phyloP scores from a whole-genome alignment of 768 basidiomycete genomes.

The Boletus reticulatus region DNA sequence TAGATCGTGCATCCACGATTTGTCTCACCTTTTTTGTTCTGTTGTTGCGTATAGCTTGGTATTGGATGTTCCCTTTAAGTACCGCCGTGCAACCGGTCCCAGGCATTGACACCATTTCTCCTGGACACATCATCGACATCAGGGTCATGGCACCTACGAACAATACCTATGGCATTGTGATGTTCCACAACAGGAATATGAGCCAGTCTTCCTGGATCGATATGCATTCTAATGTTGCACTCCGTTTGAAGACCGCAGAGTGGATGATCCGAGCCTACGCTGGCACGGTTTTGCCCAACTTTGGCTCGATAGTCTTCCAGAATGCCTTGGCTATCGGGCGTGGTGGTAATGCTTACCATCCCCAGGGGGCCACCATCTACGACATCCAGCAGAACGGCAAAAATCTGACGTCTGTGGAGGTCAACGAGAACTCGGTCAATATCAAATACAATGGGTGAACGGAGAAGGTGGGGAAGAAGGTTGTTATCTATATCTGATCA shows the following conservation, averaged over 20 bases:
- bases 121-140: conserved; percentile 11
- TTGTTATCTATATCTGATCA: too few relatives aligned
- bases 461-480: too few relatives aligned
- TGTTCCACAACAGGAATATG: background rate
- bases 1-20: too few relatives aligned
- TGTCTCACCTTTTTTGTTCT: background rate
- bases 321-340: background rate
- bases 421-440: background rate
- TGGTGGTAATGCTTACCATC: background rate
- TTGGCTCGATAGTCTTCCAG: conserved; percentile 5
- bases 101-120: conserved; percentile 3
- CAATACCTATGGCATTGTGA: background rate
- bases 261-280: conserved; percentile 11
- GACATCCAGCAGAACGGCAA: background rate
- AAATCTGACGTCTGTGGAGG: conserved; percentile 1
- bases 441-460: background rate
- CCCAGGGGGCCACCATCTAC: background rate
- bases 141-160: background rate
- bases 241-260: conserved; percentile 8
- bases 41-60: conserved; percentile 4
- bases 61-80: background rate
- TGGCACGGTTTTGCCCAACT: background rate
- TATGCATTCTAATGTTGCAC: background rate
- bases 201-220: background rate
- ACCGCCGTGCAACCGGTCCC: background rate